A percentile compares a stretch with the other conserved stretches of the same genome.
These are phyloP conservation scores for Monosporozyma aquatica DNA, from an alignment of 805 yeast genomes.

Conservation along the genomic window DNA sequence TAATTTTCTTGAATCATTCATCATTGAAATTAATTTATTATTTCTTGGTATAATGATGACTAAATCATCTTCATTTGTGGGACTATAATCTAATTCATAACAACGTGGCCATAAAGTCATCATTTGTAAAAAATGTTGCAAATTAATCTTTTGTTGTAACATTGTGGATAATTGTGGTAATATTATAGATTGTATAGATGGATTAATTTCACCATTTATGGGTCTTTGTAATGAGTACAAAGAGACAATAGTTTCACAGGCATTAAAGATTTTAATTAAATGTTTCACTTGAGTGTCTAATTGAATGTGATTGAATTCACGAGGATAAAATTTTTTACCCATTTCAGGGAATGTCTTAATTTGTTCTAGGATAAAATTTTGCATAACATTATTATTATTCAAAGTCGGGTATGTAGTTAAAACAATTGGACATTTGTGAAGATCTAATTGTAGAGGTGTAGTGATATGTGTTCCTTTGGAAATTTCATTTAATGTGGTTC, in stretches of 20 bases:
- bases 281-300: conserved; percentile 16
- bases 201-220: conserved; percentile 9
- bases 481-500: conserved; percentile 13
- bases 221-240: conserved; percentile 20
- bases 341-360: conserved; percentile 21
- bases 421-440: conserved; percentile 6
- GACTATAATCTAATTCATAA: conserved; percentile 14
- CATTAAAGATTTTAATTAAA: conserved; percentile 13
- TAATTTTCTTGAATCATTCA: conserved; percentile 23
- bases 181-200: conserved; percentile 14
- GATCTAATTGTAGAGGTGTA: conserved; percentile 17
- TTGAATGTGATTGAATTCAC: conserved; percentile 11
- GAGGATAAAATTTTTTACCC: conserved; percentile 17
- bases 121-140: conserved; percentile 21
- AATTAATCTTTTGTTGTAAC: conserved; percentile 20
- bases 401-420: conserved; percentile 18
- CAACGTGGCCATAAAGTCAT: conserved; percentile 25
- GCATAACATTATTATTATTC: conserved; percentile 7
- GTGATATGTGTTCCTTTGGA: conserved; percentile 20
- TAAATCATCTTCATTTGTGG: background rate
- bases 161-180: conserved; percentile 27
- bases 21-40: conserved; percentile 13
- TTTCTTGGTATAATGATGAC: conserved; percentile 10
- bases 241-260: conserved; percentile 24
- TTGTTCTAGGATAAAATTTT: conserved; percentile 15